These are phyloP conservation scores for Ceraceosorus bombacis DNA, from an alignment of 1,284 basidiomycete species.

Conservation along the genomic window DNA sequence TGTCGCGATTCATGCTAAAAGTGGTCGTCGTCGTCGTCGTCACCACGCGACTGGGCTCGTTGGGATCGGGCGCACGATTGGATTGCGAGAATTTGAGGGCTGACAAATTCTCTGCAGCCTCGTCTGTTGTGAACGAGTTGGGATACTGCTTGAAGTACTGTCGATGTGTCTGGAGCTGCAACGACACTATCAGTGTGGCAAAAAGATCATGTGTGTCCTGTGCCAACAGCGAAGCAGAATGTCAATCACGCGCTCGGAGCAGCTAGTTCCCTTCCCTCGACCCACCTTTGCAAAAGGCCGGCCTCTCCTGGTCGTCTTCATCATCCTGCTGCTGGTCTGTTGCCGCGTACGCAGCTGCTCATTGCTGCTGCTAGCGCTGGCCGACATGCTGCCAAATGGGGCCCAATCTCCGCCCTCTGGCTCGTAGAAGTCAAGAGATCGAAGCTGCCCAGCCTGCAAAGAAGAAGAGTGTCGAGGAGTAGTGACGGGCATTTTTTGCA, in stretches of 20 bases:
- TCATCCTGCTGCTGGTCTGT: constrained; percentile 43
- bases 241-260: constrained; percentile 5
- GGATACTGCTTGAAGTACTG: constrained; percentile 92
- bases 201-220: constrained; percentile 98
- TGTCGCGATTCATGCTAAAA: constrained; percentile 97
- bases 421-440: no score
- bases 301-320: constrained; percentile 41
- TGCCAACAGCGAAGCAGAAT: constrained; percentile 6
- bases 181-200: constrained; percentile 88
- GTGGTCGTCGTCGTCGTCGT: constrained; percentile 99
- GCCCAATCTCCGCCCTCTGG: no score
- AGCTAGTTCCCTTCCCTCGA: constrained; percentile 4
- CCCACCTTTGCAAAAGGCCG: constrained; percentile 36
- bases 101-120: constrained; percentile 85
- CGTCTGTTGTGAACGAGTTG: constrained; percentile 93
- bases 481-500: no score
- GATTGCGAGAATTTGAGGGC: constrained; percentile 98
- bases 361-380: not conserved
- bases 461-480: no score
- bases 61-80: constrained; percentile 92
- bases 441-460: no score
- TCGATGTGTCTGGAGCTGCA: constrained; percentile 78
- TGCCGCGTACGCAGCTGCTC: constrained; percentile 22
- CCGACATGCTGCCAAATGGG: no score
- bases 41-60: constrained; percentile 90